phyloP scores from a whole-genome alignment of 805 yeast species.

The Teunomyces gatunensis region DNA sequence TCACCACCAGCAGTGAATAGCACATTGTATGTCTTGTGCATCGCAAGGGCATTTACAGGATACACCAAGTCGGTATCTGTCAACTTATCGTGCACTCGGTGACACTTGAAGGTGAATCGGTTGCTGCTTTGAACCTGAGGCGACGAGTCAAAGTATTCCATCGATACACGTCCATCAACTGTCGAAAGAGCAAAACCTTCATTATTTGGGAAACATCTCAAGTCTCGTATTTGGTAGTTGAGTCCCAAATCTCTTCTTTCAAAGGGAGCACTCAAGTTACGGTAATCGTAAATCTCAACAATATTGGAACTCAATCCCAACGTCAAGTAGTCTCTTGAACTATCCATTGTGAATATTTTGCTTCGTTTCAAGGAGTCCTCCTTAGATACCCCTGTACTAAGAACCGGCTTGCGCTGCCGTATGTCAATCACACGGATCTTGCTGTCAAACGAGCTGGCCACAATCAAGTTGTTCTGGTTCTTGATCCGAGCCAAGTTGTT shows the following conservation, averaged over 20 bases:
- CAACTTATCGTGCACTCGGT: constrained; percentile 43
- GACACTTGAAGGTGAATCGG: constrained; percentile 81
- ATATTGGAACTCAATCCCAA: constrained; percentile 54
- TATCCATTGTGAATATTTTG: constrained; percentile 65
- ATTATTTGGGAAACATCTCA: constrained; percentile 51
- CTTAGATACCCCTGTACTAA: constrained; percentile 17
- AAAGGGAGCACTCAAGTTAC: constrained; percentile 44
- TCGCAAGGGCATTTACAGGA: constrained; percentile 50
- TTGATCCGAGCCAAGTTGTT: constrained; percentile 12
- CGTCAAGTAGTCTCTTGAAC: constrained; percentile 42
- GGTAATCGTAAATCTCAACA: constrained; percentile 56
- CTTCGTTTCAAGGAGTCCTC: constrained; percentile 13
- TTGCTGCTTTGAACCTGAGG: constrained; percentile 37
- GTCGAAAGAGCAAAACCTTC: constrained; percentile 67
- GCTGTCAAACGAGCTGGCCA: constrained; percentile 66
- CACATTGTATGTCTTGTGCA: constrained; percentile 35
- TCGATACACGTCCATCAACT: constrained; percentile 79
- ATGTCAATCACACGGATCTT: constrained; percentile 48
- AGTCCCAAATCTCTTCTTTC: constrained; percentile 61
- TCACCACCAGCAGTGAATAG: constrained; percentile 56
- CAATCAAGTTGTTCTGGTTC: constrained; percentile 9
- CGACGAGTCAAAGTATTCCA: constrained; percentile 60
- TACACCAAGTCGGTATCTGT: constrained; percentile 49
- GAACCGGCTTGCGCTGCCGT: constrained; percentile 13
- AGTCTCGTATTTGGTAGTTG: constrained; percentile 58